Percentiles rank a stretch among this genome's conserved stretches.
Conservation (phyloP, 2,329 filamentous ascomycete species). For the Clarireedia hainanense region DNA sequence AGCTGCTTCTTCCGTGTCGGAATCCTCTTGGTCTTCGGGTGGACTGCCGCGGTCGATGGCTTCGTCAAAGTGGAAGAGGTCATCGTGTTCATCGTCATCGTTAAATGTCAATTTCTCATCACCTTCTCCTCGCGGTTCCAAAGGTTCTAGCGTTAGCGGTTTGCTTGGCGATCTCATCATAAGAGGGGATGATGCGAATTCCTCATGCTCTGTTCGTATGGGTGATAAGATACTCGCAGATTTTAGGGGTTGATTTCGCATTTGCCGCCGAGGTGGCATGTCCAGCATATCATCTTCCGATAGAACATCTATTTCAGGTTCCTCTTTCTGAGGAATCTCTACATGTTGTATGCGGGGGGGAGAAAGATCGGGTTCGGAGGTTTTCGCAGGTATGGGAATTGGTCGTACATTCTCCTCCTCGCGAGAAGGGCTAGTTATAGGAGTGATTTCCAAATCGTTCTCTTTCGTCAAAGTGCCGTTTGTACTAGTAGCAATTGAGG, state of each 20-base stretch:
- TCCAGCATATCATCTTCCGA: conserved; percentile 22
- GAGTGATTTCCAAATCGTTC: not conserved
- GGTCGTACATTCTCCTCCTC: not conserved
- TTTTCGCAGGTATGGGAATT: not conserved
- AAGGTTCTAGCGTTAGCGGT: conserved; percentile 2
- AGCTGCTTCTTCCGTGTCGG: conserved; percentile 4
- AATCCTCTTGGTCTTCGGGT: conserved; percentile 11
- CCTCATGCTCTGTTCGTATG: not conserved
- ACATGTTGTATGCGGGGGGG: not conserved
- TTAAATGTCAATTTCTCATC: conserved; percentile 8
- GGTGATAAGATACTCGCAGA: conserved; percentile 8
- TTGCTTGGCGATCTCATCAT: conserved; percentile 5
- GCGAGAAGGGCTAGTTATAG: not conserved
- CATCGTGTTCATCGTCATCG: conserved; percentile 21
- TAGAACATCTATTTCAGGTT: conserved; percentile 5
- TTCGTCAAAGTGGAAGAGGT: conserved; percentile 25
- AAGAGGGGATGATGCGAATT: not conserved
- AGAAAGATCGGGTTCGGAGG: not conserved
- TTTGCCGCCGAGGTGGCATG: conserved; percentile 17
- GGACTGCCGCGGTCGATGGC: conserved; percentile 8
- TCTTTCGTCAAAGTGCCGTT: conserved; percentile 6
- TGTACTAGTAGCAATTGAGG: conserved; percentile 19
- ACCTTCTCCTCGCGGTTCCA: not conserved
- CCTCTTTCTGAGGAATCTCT: not conserved
- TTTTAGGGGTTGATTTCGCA: conserved; percentile 11